Evolutionary conservation across 2,329 filamentous ascomycete genomes (phyloP).

Genomic region (Coniochaeta sp.): DNA sequence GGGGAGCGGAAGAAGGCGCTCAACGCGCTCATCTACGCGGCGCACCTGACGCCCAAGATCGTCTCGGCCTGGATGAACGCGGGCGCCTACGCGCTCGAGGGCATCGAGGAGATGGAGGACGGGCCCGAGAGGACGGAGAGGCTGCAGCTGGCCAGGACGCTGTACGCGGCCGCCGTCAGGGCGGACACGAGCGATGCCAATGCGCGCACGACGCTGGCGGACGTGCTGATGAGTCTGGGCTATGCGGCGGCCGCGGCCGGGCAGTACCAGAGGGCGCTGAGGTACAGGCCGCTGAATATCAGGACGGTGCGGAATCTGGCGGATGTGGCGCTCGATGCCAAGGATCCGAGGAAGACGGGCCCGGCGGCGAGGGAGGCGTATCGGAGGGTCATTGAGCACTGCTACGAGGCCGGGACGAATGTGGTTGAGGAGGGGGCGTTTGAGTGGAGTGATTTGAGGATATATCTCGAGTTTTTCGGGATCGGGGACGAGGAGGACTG

Average conservation of each 20-base stretch:
- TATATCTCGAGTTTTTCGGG: constrained; percentile 75
- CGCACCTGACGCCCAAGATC: constrained; percentile 55
- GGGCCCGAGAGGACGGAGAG: constrained; percentile 15
- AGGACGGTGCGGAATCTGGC: constrained; percentile 47
- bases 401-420: constrained; percentile 21
- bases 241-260: constrained; percentile 44
- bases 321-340: constrained; percentile 47
- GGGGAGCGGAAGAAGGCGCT: constrained; percentile 50
- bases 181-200: constrained; percentile 49
- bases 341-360: constrained; percentile 31
- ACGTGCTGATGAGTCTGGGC: constrained; percentile 48
- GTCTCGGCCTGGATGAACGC: constrained; percentile 51
- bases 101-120: constrained; percentile 35
- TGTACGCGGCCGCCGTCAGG: constrained; percentile 51
- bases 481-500: constrained; percentile 53
- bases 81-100: constrained; percentile 48
- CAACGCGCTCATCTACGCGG: constrained; percentile 53
- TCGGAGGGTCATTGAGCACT: constrained; percentile 34
- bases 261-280: constrained; percentile 49
- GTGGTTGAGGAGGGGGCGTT: constrained; percentile 29
- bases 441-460: constrained; percentile 76
- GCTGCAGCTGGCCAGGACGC: constrained; percentile 39
- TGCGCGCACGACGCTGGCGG: constrained; percentile 51
- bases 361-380: constrained; percentile 41
- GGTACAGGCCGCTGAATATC: constrained; percentile 44